Evolutionary conservation across 225 moss, liverwort and hornwort species (phyloP), one percentile per base, ranked within the genome.

Genomic region (Takakia lepidozioides): DNA sequence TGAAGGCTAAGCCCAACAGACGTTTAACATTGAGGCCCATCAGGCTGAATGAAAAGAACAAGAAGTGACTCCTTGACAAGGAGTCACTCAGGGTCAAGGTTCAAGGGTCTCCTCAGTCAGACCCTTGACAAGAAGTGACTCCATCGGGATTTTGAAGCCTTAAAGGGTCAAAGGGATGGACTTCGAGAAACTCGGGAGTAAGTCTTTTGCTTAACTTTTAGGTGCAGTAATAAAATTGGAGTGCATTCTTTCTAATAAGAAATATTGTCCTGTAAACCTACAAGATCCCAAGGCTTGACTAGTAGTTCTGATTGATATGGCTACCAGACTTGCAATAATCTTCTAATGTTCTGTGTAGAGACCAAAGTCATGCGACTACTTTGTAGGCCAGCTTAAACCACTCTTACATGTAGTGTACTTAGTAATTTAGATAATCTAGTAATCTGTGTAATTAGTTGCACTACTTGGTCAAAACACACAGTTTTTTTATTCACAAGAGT

Each of bases 131-230:
- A n/a, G n/a, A n/a, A n/a, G n/a, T n/a, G n/a, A n/a, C n/a, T n/a
- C 72, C 71, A 63, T 19, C 58, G 73, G 34, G 84, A 84, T 28
- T 73, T 74, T 55, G 54, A 50, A 45, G 56, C 60, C 17, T 59
- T 92, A 29, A 92, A 79, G 66, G 56, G 59, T 49, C 74, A 74
- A 56, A 83, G 86, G 35, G 86, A 92, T 57, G 63, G 56, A 49
- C 55, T 81, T 26, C 91, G 87, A 55, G 91, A 92, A 44, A 71
- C 38, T 17, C 75, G 81, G 63, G 87, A 92, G 86, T 89, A 55
- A 58, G 65, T 64, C 28, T 54, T 52, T 21, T 19, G n/a, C 29
- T 65, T 35, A 48, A 54, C 19, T 21, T 19, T 34, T 58, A 28
- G 3, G 48, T 20, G 22, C 29, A 14, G 19, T 10, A n/a, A 25